A percentile compares a stretch with the other conserved stretches of the same genome.
Evolutionary conservation across 345 rosid genomes (phyloP).

Genomic region (Leavenworthia alabamica): DNA sequence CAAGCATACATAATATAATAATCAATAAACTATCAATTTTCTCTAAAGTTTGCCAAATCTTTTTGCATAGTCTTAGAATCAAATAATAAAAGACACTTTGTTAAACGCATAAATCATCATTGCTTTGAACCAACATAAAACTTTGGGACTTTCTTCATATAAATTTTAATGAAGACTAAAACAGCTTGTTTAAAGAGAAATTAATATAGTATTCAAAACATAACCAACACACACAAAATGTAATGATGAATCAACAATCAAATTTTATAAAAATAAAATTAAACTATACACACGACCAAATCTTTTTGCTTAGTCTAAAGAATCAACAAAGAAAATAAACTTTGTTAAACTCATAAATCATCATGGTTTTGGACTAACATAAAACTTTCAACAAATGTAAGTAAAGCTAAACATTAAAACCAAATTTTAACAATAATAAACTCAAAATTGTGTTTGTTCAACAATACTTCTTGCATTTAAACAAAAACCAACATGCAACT

Average conservation of each 20-base stretch:
- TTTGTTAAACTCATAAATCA: conserved; percentile 17
- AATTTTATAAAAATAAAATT: not conserved
- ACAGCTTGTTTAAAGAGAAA: conserved; percentile 23
- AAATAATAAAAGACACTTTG: conserved; percentile 16
- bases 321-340: conserved; percentile 17
- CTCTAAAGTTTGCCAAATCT: conserved; percentile 3
- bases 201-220: conserved; percentile 10
- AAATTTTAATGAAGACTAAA: too few relatives aligned
- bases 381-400: not conserved
- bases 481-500: conserved; percentile 26
- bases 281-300: conserved; percentile 27
- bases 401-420: not conserved
- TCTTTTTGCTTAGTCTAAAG: conserved; percentile 20
- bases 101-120: conserved; percentile 19
- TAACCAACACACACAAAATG: conserved; percentile 1
- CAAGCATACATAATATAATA: conserved; percentile 2
- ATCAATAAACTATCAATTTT: conserved; percentile 2
- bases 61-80: conserved; percentile 21
- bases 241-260: not conserved
- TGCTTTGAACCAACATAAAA: conserved; percentile 17
- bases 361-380: conserved; percentile 22
- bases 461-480: conserved; percentile 14
- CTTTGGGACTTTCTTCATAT: not conserved
- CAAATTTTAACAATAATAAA: not conserved
- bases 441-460: not conserved